Percentiles rank a stretch among this genome's conserved stretches.
Evolutionary conservation across 192 early-diverging fungal species (phyloP).

Genomic region (Paraglomus brasilianum): DNA sequence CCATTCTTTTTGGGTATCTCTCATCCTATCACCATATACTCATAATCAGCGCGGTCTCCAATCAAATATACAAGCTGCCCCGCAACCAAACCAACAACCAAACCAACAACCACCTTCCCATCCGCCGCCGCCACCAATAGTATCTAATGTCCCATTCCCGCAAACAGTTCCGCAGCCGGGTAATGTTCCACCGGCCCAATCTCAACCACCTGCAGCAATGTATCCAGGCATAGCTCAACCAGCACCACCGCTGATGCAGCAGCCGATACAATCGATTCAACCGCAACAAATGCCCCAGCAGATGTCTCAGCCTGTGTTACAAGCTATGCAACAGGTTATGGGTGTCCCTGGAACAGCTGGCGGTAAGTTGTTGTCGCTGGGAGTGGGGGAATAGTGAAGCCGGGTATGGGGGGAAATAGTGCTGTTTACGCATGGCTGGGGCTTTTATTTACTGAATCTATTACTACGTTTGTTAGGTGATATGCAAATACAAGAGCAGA

Average conservation of each 20-base stretch:
- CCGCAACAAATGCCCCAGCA: slow-evolving; percentile 1
- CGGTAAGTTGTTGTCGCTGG: not conserved
- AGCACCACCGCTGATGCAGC: not conserved
- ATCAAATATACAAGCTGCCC: slow-evolving; percentile 18
- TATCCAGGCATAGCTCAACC: slow-evolving; percentile 11
- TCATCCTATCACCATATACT: slow-evolving; percentile 30
- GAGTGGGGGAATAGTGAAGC: not conserved
- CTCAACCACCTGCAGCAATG: slow-evolving; percentile 11
- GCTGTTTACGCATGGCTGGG: too few relatives aligned
- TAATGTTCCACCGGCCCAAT: slow-evolving; percentile 22
- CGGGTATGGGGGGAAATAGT: not conserved
- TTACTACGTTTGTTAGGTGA: not conserved
- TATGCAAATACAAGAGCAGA: slow-evolving; percentile 11
- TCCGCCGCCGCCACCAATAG: slow-evolving; percentile 31
- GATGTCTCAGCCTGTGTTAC: not conserved
- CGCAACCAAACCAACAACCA: slow-evolving; percentile 33
- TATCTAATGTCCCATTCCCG: slow-evolving; percentile 28
- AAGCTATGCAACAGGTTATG: not conserved
- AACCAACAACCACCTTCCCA: slow-evolving; percentile 36
- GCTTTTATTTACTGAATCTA: too few relatives aligned
- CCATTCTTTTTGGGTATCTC: not conserved
- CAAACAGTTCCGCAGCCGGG: slow-evolving; percentile 27
- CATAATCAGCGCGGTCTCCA: slow-evolving; percentile 39
- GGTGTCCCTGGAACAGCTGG: not conserved
- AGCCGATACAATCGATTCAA: slow-evolving; percentile 6